Evolutionary conservation across 345 rosid genomes (phyloP).

Genomic region (Syzygium grande): DNA sequence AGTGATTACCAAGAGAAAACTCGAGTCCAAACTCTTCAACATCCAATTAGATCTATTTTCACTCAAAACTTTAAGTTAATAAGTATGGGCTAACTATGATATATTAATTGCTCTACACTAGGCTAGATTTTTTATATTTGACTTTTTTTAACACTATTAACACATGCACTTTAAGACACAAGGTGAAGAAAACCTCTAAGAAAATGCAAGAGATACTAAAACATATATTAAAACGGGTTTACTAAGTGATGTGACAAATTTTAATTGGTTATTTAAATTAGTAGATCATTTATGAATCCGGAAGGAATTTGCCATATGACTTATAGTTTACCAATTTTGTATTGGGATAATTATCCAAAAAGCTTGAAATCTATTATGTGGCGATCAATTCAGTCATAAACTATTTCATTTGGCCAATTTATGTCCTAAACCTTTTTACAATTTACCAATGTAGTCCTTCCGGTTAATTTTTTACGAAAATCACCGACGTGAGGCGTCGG

Average conservation of each 20-base stretch:
- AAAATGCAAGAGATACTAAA: neutral
- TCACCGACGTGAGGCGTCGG: accelerated
- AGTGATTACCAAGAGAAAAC: neutral
- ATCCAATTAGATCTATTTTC: neutral
- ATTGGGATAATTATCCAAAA: neutral
- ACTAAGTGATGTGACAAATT: neutral
- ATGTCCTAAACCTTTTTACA: accelerated
- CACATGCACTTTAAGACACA: neutral
- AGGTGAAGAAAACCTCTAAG: neutral
- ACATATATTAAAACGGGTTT: neutral
- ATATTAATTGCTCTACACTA: no score
- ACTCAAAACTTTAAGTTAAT: no score
- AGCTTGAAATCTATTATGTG: accelerated
- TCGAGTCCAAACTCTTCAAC: neutral
- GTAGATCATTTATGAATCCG: neutral
- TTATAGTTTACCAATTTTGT: neutral
- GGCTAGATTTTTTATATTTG: accelerated
- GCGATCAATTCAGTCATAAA: accelerated
- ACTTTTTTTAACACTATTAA: neutral
- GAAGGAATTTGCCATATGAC: neutral
- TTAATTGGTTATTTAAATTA: no score
- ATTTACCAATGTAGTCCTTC: accelerated
- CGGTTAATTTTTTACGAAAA: accelerated
- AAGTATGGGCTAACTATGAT: no score
- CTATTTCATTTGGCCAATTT: accelerated